Percentiles rank a stretch among this genome's conserved stretches.
These are phyloP conservation scores for Phytomonas francai DNA, from an alignment of 208 protist genomes.

Conservation along the genomic window DNA sequence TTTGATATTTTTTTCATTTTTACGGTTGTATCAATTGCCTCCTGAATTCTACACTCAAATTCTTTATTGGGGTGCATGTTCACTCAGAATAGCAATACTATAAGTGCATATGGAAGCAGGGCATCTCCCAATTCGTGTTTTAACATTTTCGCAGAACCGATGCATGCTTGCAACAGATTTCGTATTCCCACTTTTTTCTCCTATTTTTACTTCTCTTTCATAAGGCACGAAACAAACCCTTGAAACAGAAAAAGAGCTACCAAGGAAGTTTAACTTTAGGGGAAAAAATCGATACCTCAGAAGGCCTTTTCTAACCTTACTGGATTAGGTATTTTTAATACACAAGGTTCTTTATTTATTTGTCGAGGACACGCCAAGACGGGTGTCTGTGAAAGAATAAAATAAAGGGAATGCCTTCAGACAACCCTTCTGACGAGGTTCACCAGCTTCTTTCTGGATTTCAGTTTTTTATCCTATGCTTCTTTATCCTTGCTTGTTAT, in stretches of 20 bases:
- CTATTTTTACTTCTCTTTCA: not conserved
- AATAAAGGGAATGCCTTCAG: not conserved
- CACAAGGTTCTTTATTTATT: not conserved
- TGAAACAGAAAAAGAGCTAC: not conserved
- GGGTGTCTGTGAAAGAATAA: not conserved
- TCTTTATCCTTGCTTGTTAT: constrained; percentile 37
- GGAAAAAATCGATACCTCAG: not conserved
- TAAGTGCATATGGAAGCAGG: not conserved
- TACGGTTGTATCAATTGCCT: not conserved
- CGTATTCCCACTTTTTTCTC: not conserved
- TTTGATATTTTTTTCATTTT: too few species aligned
- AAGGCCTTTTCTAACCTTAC: not conserved
- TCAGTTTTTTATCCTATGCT: constrained; percentile 40
- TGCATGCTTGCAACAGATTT: not conserved
- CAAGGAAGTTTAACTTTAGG: not conserved
- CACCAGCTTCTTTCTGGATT: constrained; percentile 34
- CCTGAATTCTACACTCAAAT: not conserved
- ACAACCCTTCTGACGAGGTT: not conserved
- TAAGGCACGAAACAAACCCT: not conserved
- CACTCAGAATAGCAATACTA: not conserved
- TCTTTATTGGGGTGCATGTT: not conserved
- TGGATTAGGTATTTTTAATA: not conserved
- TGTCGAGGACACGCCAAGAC: not conserved
- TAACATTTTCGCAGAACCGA: not conserved
- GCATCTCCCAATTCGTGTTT: not conserved